Evolutionary conservation across 2,329 filamentous ascomycete genomes (phyloP).

Genomic region (Fusarium pseudograminearum): DNA sequence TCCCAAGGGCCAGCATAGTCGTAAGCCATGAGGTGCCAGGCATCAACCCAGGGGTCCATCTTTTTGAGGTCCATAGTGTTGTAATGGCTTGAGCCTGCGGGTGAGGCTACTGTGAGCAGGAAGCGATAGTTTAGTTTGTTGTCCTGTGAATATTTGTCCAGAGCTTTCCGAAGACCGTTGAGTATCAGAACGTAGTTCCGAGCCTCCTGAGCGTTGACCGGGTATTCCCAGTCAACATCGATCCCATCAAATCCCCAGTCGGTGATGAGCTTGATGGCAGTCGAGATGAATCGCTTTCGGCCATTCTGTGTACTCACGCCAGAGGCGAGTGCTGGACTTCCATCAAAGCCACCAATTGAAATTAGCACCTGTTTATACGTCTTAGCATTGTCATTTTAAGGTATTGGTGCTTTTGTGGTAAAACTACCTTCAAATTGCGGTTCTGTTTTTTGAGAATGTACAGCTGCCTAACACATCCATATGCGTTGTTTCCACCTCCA

Average conservation of each 20-base stretch:
- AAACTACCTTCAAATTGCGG: constrained; percentile 75
- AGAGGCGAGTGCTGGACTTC: constrained; percentile 64
- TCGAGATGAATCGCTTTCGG: constrained; percentile 73
- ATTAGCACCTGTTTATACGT: constrained; percentile 21
- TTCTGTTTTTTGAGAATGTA: constrained; percentile 81
- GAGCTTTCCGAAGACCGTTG: constrained; percentile 51
- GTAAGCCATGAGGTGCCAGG: constrained; percentile 75
- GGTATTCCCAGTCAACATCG: constrained; percentile 70
- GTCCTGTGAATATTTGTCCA: constrained; percentile 57
- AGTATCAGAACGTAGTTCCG: constrained; percentile 43
- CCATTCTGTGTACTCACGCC: constrained; percentile 72
- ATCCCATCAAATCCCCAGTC: constrained; percentile 73
- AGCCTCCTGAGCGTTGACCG: constrained; percentile 55
- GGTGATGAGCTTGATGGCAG: constrained; percentile 75
- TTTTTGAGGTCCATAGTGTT: constrained; percentile 61
- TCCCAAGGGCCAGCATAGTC: constrained; percentile 79
- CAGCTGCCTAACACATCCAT: constrained; percentile 83
- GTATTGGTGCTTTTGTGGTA: not conserved
- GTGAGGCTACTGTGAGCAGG: constrained; percentile 63
- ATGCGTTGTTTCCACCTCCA: constrained; percentile 74
- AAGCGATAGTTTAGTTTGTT: constrained; percentile 61
- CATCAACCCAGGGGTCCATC: constrained; percentile 70
- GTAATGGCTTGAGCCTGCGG: constrained; percentile 63
- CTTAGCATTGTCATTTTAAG: constrained; percentile 16
- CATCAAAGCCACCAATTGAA: constrained; percentile 80